These are phyloP conservation scores for Colletotrichum higginsianum DNA, from an alignment of 2,329 filamentous ascomycete genomes.

Conservation along the genomic window DNA sequence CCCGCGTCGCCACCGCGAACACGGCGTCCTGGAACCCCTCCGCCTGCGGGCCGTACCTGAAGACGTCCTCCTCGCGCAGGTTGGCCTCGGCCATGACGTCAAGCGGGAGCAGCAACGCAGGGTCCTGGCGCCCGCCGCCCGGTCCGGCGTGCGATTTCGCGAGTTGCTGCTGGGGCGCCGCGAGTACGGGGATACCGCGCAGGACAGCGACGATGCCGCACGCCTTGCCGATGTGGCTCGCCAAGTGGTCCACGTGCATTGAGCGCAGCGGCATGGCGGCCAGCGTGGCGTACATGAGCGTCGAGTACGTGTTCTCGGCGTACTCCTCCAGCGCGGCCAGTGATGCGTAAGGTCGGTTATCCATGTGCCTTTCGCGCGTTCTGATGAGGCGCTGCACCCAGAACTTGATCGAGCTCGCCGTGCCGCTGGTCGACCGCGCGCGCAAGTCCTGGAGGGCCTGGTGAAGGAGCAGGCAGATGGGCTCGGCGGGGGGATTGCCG, in stretches of 20 bases:
- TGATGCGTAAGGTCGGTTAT: slow-evolving; percentile 84
- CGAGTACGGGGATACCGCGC: slow-evolving; percentile 90
- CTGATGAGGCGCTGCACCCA: slow-evolving; percentile 85
- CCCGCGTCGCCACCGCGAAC: slow-evolving; percentile 91
- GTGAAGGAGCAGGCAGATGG: slow-evolving; percentile 87
- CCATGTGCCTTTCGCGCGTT: slow-evolving; percentile 85
- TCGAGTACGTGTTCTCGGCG: slow-evolving; percentile 95
- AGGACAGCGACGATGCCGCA: slow-evolving; percentile 89
- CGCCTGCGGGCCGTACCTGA: slow-evolving; percentile 83
- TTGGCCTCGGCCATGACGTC: slow-evolving; percentile 89
- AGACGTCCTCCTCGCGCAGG: slow-evolving; percentile 90
- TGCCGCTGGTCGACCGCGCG: slow-evolving; percentile 52
- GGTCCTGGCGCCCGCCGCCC: slow-evolving; percentile 52
- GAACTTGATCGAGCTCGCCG: slow-evolving; percentile 72
- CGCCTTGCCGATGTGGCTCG: slow-evolving; percentile 95
- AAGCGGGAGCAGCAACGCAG: slow-evolving; percentile 82
- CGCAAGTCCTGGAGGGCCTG: slow-evolving; percentile 77
- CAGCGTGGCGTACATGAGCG: slow-evolving; percentile 89
- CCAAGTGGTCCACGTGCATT: slow-evolving; percentile 90
- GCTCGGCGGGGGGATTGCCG: slow-evolving; percentile 87
- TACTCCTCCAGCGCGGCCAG: slow-evolving; percentile 86
- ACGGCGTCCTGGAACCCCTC: slow-evolving; percentile 89
- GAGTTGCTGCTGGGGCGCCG: slow-evolving; percentile 76
- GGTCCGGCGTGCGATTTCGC: slow-evolving; percentile 59
- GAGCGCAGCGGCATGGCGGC: slow-evolving; percentile 85